Evolutionary conservation across 2,329 filamentous ascomycete species (phyloP), one percentile per base, ranked within the genome.

Genomic region (Didymella segeticola): DNA sequence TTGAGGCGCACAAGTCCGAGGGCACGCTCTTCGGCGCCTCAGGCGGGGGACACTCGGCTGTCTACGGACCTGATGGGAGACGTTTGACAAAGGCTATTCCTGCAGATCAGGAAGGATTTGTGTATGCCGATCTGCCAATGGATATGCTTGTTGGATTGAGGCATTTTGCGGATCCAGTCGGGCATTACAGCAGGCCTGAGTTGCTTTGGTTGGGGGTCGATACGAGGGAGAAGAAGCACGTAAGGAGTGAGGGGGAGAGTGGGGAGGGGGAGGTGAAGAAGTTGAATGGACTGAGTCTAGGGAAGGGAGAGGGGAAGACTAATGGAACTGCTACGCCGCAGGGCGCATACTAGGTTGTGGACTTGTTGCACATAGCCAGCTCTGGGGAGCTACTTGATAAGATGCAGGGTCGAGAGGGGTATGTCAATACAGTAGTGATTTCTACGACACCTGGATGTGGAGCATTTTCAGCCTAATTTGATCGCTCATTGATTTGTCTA

Each of bases 121-220:
- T 85, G 7, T 79, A 76, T 49, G 81, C 81, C 0, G 80, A 85
- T 52, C 62, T 85, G 39, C 78, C 84, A 30, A 64, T 85, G 43
- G 72, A 73, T 41, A 67, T 74, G 31, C 69, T 80, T 2, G 63
- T 78, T 9, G 72, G 71, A 46, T 70, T 75, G 10, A 79, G 72
- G 57, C 70, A 70, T 5, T 80, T 81, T 52, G 59, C 78, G 1
- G 81, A 83, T 60, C 72, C 74, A 7, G 67, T 72, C 30, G 81
- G 81, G 0, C 81, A 83, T 68, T 83, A 83, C 54, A 77, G 74
- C 41, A 67, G 81, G 30, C 81, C 81, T 3, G 81, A 83, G 60
- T 61, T 83, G 57, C 66, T 83, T 47, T 83, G 80, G 80, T 62
- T 83, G 17, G 80, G 78, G 9, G 74, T 74, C 7, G 75, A 78